Percentiles rank a stretch among this genome's conserved stretches.
phyloP scores from a whole-genome alignment of 352 stramenopile species.

The Phytophthora idaei region DNA sequence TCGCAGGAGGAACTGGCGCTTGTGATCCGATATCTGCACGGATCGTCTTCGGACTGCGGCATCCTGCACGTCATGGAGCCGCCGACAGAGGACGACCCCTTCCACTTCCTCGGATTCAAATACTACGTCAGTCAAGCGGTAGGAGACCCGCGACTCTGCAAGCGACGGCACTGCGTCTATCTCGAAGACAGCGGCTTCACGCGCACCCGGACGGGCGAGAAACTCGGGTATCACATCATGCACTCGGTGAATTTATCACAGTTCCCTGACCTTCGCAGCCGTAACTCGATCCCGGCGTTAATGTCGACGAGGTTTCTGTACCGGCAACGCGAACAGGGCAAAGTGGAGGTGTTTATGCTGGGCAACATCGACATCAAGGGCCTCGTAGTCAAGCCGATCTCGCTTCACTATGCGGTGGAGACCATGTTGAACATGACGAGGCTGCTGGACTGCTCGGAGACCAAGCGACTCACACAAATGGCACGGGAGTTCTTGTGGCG shows the following conservation, averaged over 20 bases:
- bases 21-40: constrained; percentile 50
- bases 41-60: constrained; percentile 42
- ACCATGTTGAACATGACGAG: constrained; percentile 42
- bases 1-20: constrained; percentile 61
- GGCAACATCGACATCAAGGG: constrained; percentile 37
- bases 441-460: constrained; percentile 46
- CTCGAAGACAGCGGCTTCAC: constrained; percentile 53
- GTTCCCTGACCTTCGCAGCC: constrained; percentile 41
- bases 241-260: constrained; percentile 44
- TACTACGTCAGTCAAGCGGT: constrained; percentile 49
- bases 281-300: constrained; percentile 32
- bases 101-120: constrained; percentile 59
- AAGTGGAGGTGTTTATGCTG: constrained; percentile 46
- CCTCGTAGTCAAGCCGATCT: constrained; percentile 31
- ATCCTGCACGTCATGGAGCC: constrained; percentile 45
- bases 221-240: constrained; percentile 53
- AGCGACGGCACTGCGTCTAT: constrained; percentile 46
- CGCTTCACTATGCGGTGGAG: constrained; percentile 24
- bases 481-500: constrained; percentile 30
- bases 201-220: constrained; percentile 41
- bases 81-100: constrained; percentile 39
- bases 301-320: constrained; percentile 50
- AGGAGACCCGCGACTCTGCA: constrained; percentile 25
- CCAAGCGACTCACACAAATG: constrained; percentile 56
- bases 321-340: constrained; percentile 40